Conservation (phyloP, 176 grass and related monocot genomes). For the Rhynchospora pubera region DNA sequence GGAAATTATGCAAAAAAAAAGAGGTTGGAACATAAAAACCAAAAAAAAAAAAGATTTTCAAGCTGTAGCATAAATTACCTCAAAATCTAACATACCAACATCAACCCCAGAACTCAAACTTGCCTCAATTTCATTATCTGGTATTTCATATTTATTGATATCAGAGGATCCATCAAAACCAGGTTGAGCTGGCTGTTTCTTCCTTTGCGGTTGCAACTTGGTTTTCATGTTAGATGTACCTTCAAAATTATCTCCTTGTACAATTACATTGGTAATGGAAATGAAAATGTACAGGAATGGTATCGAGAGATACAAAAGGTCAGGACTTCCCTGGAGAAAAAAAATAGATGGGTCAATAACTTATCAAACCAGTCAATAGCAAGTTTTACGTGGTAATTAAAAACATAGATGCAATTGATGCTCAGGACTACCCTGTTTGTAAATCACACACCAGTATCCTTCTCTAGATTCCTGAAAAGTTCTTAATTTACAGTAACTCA, state of each 20-base stretch:
- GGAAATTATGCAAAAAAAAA: background rate
- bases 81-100: background rate
- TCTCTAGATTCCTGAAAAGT: background rate
- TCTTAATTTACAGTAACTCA: background rate
- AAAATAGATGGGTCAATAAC: background rate
- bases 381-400: background rate
- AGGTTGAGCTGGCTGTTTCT: background rate
- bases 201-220: constrained; percentile 6
- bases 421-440: background rate
- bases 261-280: background rate
- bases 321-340: background rate
- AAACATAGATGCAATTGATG: too few species aligned
- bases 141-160: background rate
- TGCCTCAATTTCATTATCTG: background rate
- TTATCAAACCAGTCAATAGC: background rate
- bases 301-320: background rate
- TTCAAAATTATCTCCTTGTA: background rate
- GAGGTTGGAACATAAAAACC: background rate
- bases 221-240: background rate
- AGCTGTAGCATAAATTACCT: background rate
- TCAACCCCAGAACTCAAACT: background rate
- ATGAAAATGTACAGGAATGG: background rate
- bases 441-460: background rate
- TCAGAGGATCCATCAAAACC: background rate
- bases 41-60: background rate